phyloP scores from a whole-genome alignment of 176 grass and related monocot species.

The Triticum timopheevii region DNA sequence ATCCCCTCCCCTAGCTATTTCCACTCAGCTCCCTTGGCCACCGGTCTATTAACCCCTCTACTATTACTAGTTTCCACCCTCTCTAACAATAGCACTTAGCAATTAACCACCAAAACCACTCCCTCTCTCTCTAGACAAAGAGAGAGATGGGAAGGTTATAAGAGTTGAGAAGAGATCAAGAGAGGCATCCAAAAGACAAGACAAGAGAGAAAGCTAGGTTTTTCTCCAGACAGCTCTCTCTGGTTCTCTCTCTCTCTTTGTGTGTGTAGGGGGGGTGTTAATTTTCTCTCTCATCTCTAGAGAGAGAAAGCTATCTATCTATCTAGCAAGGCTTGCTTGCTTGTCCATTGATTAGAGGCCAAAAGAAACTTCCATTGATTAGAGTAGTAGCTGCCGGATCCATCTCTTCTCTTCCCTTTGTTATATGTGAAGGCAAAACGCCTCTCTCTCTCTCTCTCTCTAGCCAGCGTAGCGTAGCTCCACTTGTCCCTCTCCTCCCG shows the following conservation, averaged over 20 bases:
- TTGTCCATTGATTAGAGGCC: conserved; percentile 37
- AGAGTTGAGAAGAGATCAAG: neutral
- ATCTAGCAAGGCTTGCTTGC: neutral
- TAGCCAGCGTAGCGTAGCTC: conserved; percentile 9
- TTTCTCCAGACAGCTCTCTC: conserved; percentile 1
- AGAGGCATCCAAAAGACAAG: neutral
- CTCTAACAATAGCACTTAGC: conserved; percentile 48
- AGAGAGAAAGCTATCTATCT: neutral
- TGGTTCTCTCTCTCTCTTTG: neutral
- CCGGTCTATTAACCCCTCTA: conserved; percentile 21
- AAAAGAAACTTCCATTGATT: conserved; percentile 48
- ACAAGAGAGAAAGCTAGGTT: conserved; percentile 15
- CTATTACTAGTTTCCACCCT: conserved; percentile 10
- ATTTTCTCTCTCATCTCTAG: neutral
- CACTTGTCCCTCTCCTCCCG: conserved; percentile 9
- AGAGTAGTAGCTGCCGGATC: neutral
- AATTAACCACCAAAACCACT: conserved; percentile 30
- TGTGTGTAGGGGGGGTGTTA: neutral
- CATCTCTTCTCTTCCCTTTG: neutral
- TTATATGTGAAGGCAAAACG: conserved; percentile 25
- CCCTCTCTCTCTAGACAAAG: neutral
- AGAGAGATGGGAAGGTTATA: conserved; percentile 13
- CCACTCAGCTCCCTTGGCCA: conserved; percentile 39
- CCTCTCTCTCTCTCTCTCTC: conserved; percentile 1
- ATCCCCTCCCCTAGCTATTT: neutral